A percentile compares a stretch with the other conserved stretches of the same genome.
phyloP scores from a whole-genome alignment of 768 basidiomycete species.

The Leccinum boreale region DNA sequence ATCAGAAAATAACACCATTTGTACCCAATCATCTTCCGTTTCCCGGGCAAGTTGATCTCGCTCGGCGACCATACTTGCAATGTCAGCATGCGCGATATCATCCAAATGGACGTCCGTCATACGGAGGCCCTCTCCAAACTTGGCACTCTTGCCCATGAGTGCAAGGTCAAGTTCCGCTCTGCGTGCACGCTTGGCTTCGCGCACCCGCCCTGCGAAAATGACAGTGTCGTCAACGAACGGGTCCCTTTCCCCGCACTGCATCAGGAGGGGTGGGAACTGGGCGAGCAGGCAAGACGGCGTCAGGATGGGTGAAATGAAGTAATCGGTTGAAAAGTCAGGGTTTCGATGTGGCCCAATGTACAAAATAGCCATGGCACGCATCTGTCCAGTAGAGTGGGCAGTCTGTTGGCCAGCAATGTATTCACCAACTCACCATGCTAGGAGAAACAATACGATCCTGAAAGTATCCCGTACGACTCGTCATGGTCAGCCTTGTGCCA shows the following conservation, averaged over 20 bases:
- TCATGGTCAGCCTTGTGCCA: conserved; percentile 91
- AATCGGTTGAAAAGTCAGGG: conserved; percentile 94
- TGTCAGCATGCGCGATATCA: conserved; percentile 27
- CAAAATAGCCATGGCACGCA: conserved; percentile 98
- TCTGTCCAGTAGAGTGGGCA: conserved; percentile 51
- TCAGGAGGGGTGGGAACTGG: conserved; percentile 88
- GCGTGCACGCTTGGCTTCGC: conserved; percentile 88
- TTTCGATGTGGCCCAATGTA: conserved; percentile 93
- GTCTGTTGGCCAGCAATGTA: neutral
- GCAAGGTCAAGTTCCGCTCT: conserved; percentile 67
- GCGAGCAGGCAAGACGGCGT: conserved; percentile 81
- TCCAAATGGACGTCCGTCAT: conserved; percentile 48
- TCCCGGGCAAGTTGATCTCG: conserved; percentile 59
- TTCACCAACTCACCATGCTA: conserved; percentile 73
- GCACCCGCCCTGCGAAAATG: conserved; percentile 91
- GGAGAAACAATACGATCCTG: conserved; percentile 93
- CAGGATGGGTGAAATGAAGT: conserved; percentile 93
- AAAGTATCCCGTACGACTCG: conserved; percentile 89
- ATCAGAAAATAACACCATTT: conserved; percentile 88
- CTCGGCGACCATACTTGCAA: conserved; percentile 51
- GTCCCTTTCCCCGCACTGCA: conserved; percentile 95
- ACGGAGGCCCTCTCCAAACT: conserved; percentile 58
- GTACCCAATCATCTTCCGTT: conserved; percentile 92
- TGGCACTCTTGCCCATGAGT: conserved; percentile 58
- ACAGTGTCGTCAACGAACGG: conserved; percentile 98